Evolutionary conservation across 129 eudicot species (phyloP).

Genomic region (Rutidosis leptorrhynchoides): DNA sequence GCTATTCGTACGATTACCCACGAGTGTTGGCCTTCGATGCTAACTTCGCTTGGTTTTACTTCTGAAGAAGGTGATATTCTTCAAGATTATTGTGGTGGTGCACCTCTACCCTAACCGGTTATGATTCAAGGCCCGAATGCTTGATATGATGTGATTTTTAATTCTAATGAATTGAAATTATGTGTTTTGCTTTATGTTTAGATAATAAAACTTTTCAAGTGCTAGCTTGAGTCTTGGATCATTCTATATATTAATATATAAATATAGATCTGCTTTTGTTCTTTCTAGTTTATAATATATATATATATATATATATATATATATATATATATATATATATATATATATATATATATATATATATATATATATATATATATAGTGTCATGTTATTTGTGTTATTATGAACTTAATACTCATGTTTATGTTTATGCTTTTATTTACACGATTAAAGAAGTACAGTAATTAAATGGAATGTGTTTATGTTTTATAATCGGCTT

Average conservation of each 20-base stretch:
- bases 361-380: too few species aligned
- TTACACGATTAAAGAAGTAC: too few species aligned
- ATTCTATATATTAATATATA: neutral
- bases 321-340: too few species aligned
- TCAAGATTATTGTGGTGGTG: conserved; percentile 51
- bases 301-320: too few species aligned
- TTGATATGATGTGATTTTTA: conserved; percentile 9
- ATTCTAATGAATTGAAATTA: neutral
- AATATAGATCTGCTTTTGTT: neutral
- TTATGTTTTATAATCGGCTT: too few species aligned
- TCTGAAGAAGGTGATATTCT: conserved; percentile 54
- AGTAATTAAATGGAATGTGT: too few species aligned
- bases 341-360: too few species aligned
- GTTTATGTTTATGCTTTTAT: too few species aligned
- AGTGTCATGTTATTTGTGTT: too few species aligned
- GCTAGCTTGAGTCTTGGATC: conserved; percentile 6
- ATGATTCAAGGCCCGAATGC: conserved; percentile 13
- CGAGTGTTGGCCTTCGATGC: conserved; percentile 72
- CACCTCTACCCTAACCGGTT: conserved; percentile 31
- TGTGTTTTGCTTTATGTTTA: neutral
- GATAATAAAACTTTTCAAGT: conserved; percentile 14
- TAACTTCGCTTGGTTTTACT: conserved; percentile 57
- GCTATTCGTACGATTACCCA: conserved; percentile 51
- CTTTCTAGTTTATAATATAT: neutral
- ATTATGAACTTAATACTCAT: too few species aligned